phyloP scores from a whole-genome alignment of 1,284 basidiomycete species.

The Marasmius tenuissimus region DNA sequence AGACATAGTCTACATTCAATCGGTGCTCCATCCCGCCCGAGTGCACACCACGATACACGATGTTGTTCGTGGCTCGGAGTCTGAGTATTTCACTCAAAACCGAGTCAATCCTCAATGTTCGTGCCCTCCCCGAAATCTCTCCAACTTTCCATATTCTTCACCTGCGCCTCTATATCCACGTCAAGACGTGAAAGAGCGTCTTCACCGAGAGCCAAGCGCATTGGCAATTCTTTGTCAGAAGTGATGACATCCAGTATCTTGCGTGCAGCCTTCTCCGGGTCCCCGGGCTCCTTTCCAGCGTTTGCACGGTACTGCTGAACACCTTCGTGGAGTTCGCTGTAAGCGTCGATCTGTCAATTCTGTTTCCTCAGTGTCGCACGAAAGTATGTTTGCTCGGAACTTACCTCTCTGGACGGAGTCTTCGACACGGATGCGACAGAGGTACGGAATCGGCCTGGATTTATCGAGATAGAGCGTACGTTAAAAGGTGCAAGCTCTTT shows the following conservation, averaged over 20 bases:
- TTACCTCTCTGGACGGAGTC: conserved; percentile 1
- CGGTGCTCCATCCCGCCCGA: no score
- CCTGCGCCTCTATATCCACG: neutral
- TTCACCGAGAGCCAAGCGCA: neutral
- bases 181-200: neutral
- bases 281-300: conserved; percentile 7
- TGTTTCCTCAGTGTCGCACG: neutral
- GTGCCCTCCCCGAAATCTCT: neutral
- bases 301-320: neutral
- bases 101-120: neutral
- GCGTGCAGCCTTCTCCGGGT: conserved; percentile 4
- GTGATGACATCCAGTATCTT: conserved; percentile 4
- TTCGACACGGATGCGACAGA: conserved; percentile 1
- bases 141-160: neutral
- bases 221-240: neutral
- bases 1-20: no score
- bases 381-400: neutral
- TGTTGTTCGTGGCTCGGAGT: no score
- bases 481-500: conserved; percentile 12
- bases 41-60: no score
- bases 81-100: no score
- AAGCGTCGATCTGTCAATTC: conserved; percentile 3
- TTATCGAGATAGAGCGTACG: conserved; percentile 7
- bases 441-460: conserved; percentile 11
- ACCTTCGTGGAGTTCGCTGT: neutral